phyloP scores from a whole-genome alignment of 306 rosid genomes.

The Abrus pulchellus region DNA sequence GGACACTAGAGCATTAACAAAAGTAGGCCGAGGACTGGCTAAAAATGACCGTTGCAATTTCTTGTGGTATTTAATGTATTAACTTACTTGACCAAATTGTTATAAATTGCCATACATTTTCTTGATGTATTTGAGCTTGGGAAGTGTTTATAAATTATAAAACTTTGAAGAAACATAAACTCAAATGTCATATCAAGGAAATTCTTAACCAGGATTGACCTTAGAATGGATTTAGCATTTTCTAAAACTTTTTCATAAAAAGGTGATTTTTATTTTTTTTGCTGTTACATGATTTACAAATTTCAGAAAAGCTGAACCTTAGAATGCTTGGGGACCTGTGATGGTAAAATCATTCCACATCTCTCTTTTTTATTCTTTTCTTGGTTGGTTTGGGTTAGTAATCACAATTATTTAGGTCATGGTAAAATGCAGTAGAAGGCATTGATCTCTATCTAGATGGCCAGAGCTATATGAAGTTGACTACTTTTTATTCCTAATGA shows the following conservation, averaged over 20 bases:
- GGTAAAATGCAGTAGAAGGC: constrained; percentile 38
- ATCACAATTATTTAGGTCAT: constrained; percentile 34
- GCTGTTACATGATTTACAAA: constrained; percentile 6
- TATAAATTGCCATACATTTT: constrained; percentile 13
- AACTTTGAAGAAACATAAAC: constrained; percentile 18
- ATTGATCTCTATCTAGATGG: constrained; percentile 38
- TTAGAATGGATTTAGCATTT: background rate
- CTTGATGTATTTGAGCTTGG: background rate
- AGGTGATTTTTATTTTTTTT: background rate
- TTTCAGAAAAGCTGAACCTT: background rate
- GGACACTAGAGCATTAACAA: constrained; percentile 11
- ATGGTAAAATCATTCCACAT: constrained; percentile 22
- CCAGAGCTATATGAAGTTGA: constrained; percentile 39
- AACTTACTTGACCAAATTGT: background rate
- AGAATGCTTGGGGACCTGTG: background rate
- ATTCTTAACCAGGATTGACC: constrained; percentile 25
- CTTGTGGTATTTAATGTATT: constrained; percentile 17
- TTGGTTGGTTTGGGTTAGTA: constrained; percentile 38
- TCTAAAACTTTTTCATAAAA: background rate
- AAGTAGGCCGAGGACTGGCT: constrained; percentile 12
- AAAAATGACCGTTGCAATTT: constrained; percentile 25
- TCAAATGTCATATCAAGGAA: background rate
- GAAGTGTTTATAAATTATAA: constrained; percentile 3
- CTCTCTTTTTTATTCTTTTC: constrained; percentile 24
- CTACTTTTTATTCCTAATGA: constrained; percentile 35